These are phyloP conservation scores for Selenicereus undatus DNA, from an alignment of 148 eudicot species.

Conservation along the genomic window DNA sequence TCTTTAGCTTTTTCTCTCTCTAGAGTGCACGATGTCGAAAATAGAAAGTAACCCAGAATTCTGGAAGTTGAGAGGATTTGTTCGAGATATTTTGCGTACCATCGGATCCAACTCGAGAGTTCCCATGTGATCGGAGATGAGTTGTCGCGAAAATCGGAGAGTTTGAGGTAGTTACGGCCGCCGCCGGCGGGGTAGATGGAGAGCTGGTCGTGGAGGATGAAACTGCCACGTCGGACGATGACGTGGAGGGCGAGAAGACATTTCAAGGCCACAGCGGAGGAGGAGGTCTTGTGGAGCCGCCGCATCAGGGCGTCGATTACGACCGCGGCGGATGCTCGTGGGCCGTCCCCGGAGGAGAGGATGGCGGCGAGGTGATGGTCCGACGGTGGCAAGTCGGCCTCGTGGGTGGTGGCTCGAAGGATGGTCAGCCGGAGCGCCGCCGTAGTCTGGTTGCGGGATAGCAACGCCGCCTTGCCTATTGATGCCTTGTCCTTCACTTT, in stretches of 20 bases:
- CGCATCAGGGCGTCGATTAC: constrained; percentile 52
- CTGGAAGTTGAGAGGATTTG: constrained; percentile 59
- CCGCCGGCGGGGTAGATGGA: constrained; percentile 59
- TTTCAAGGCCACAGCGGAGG: constrained; percentile 54
- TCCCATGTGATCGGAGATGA: constrained; percentile 55
- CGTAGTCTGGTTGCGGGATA: constrained; percentile 39
- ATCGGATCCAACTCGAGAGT: constrained; percentile 72
- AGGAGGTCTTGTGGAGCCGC: constrained; percentile 61
- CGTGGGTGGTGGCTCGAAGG: constrained; percentile 66
- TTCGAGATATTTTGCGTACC: constrained; percentile 67
- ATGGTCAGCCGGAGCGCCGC: constrained; percentile 50
- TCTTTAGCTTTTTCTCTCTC: constrained; percentile 44
- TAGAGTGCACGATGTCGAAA: constrained; percentile 36
- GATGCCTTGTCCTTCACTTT: constrained; percentile 65
- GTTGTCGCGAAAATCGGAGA: constrained; percentile 62
- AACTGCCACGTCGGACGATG: constrained; percentile 65
- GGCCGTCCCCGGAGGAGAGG: constrained; percentile 53
- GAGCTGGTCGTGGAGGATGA: constrained; percentile 82
- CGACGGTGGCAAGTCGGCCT: constrained; percentile 39
- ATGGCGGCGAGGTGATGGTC: constrained; percentile 50
- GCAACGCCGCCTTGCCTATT: constrained; percentile 47
- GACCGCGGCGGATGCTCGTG: constrained; percentile 51
- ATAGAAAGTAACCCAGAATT: constrained; percentile 50
- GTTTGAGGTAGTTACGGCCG: constrained; percentile 69
- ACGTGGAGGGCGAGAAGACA: constrained; percentile 61